phyloP scores from a whole-genome alignment of 345 rosid species.

The Arabidopsis suecica region DNA sequence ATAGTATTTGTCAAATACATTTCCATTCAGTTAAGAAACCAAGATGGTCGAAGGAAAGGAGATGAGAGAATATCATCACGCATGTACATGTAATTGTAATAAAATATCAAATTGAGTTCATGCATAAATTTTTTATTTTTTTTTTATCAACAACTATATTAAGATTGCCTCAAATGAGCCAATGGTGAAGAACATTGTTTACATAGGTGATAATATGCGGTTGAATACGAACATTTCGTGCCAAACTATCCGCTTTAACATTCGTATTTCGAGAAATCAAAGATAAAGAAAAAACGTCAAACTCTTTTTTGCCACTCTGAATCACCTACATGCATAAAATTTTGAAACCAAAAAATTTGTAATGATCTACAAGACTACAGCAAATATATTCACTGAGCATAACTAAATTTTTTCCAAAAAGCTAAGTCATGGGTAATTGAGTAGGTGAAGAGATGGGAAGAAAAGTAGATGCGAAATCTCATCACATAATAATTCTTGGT shows the following conservation, averaged over 20 bases:
- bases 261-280: too few species aligned
- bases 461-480: constrained; percentile 35
- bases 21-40: not conserved
- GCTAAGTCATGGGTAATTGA: constrained; percentile 1
- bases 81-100: not conserved
- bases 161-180: too few species aligned
- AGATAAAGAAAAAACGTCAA: too few species aligned
- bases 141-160: too few species aligned
- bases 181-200: too few species aligned
- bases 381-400: not conserved
- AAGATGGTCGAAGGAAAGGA: not conserved
- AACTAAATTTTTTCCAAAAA: not conserved
- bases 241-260: too few species aligned
- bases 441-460: constrained; percentile 41
- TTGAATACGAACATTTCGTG: too few species aligned
- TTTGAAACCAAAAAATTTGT: not conserved
- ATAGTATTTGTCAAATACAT: not conserved
- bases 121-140: not conserved
- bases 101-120: not conserved
- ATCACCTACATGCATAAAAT: not conserved
- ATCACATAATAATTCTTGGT: constrained; percentile 32
- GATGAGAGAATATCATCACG: not conserved
- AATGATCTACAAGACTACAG: not conserved
- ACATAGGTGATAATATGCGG: too few species aligned
- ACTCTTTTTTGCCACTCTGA: too few species aligned